Conservation (phyloP, 192 early-diverging fungal species). For the Gaertneriomyces sp. region DNA sequence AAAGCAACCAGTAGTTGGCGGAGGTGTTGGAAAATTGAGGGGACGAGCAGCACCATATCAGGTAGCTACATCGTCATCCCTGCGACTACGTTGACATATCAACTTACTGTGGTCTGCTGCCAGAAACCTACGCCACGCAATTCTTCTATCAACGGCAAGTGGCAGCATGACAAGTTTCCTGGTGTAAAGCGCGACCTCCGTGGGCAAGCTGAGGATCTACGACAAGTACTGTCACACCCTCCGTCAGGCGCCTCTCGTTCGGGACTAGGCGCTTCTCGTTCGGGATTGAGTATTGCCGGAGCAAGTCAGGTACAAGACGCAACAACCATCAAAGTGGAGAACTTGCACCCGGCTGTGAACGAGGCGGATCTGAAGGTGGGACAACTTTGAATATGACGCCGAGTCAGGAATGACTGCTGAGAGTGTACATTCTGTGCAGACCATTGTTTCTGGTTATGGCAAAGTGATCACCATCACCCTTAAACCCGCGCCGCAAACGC, state of each 20-base stretch:
- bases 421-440: background rate
- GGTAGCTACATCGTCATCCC: background rate
- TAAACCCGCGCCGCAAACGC: background rate
- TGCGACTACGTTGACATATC: background rate
- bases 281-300: background rate
- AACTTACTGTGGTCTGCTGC: background rate
- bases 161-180: conserved; percentile 4
- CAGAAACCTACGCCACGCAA: background rate
- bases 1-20: background rate
- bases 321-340: background rate
- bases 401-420: background rate
- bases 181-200: background rate
- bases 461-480: background rate
- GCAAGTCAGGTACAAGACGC: background rate
- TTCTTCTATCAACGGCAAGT: background rate
- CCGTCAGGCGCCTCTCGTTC: background rate
- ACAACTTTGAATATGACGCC: background rate
- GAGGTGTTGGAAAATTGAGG: background rate
- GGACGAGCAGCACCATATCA: conserved; percentile 7
- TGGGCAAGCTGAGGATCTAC: background rate
- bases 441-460: background rate
- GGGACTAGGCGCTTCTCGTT: background rate
- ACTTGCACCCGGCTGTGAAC: conserved; percentile 6
- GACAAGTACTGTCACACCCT: background rate
- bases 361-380: background rate